Conservation (phyloP, 192 early-diverging fungal species). For the Umbelopsis sp. region DNA sequence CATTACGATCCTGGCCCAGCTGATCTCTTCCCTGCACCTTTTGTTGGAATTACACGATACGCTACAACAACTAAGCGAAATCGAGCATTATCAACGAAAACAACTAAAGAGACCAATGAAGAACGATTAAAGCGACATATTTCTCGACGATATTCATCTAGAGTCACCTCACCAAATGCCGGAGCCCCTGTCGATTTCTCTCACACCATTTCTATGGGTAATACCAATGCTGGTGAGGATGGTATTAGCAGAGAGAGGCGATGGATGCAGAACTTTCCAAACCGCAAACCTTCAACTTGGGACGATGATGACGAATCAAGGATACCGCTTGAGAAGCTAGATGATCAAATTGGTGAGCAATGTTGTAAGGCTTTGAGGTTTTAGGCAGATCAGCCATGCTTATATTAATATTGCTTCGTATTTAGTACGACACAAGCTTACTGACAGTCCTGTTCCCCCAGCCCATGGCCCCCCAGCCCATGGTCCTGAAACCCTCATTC, state of each 20-base stretch:
- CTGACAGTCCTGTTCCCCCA: neutral
- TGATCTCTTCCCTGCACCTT: conserved; percentile 27
- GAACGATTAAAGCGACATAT: conserved; percentile 1
- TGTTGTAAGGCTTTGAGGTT: too few relatives aligned
- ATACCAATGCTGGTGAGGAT: conserved; percentile 8
- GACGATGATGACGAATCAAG: neutral
- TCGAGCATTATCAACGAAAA: neutral
- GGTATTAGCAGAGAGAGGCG: neutral
- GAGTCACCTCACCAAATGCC: neutral
- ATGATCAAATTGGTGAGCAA: neutral
- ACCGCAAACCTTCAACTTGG: neutral
- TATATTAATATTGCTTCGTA: neutral
- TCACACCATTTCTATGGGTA: conserved; percentile 9
- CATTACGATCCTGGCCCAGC: conserved; percentile 24
- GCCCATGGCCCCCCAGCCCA: neutral
- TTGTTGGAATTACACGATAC: conserved; percentile 25
- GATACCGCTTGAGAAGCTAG: neutral
- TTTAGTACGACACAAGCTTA: neutral
- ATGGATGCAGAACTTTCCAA: neutral
- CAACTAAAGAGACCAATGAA: neutral
- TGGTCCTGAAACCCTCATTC: neutral
- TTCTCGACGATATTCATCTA: neutral
- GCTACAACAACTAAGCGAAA: conserved; percentile 19
- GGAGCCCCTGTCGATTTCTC: neutral
- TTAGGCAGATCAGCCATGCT: neutral